Evolutionary conservation across 208 protist species (phyloP).

Genomic region (Wallacemonas collosoma): DNA sequence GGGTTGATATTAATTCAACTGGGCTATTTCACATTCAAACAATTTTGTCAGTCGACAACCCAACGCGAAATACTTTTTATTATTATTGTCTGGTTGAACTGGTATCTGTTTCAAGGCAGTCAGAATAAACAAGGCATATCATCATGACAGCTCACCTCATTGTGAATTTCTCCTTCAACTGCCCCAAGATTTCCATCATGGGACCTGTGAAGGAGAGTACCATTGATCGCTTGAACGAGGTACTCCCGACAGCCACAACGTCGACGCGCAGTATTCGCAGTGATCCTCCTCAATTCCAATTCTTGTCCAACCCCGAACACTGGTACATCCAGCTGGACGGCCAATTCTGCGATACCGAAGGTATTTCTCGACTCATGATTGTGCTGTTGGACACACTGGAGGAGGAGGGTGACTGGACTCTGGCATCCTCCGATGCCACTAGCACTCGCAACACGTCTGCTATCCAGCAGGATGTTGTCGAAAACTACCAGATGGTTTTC

Average conservation of each 20-base stretch:
- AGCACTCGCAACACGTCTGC: constrained; percentile 33
- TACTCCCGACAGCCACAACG: constrained; percentile 76
- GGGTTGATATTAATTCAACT: too few species aligned
- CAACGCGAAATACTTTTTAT: too few species aligned
- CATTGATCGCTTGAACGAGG: constrained; percentile 83
- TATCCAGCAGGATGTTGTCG: constrained; percentile 63
- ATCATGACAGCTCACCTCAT: constrained; percentile 74
- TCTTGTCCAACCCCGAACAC: constrained; percentile 76
- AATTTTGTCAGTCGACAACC: too few species aligned
- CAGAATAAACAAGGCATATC: constrained; percentile 14
- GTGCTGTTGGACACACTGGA: constrained; percentile 85
- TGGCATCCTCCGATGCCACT: constrained; percentile 71
- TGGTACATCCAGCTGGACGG: constrained; percentile 84
- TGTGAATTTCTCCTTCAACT: constrained; percentile 86
- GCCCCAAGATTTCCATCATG: constrained; percentile 79
- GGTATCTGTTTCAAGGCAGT: not conserved
- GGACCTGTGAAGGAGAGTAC: constrained; percentile 87
- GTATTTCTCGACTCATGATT: constrained; percentile 79
- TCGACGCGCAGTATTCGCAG: constrained; percentile 71
- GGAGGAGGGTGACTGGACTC: constrained; percentile 85
- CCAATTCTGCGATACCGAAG: constrained; percentile 83
- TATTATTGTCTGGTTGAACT: too few species aligned
- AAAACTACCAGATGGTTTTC: constrained; percentile 84
- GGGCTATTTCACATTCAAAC: too few species aligned
- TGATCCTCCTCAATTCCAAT: constrained; percentile 70